Conservation (phyloP, 1,284 basidiomycete genomes). For the Sporisorium sorghi region DNA sequence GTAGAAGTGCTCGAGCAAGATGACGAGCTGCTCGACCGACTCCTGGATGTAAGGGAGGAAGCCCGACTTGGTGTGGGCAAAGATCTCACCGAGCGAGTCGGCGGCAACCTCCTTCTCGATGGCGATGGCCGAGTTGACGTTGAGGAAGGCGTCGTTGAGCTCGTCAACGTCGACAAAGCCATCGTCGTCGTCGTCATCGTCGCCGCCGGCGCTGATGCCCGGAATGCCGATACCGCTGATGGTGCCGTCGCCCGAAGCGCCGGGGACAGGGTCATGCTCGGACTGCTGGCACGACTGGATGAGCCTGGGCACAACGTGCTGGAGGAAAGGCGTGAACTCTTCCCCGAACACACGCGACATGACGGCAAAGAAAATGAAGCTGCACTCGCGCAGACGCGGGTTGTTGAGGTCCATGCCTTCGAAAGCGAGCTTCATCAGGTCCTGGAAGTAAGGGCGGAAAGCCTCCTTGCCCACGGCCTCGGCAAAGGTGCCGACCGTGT, state of each 20-base stretch:
- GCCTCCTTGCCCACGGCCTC: slow-evolving; percentile 94
- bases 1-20: slow-evolving; percentile 91
- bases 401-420: slow-evolving; percentile 85
- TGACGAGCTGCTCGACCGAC: slow-evolving; percentile 83
- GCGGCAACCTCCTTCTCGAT: slow-evolving; percentile 99
- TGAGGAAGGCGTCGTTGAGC: slow-evolving; percentile 74
- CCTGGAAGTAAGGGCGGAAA: slow-evolving; percentile 94
- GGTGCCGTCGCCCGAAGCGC: slow-evolving; percentile 65
- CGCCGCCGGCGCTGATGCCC: slow-evolving; percentile 77
- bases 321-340: slow-evolving; percentile 90
- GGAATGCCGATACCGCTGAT: slow-evolving; percentile 74
- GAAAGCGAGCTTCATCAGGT: slow-evolving; percentile 96
- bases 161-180: slow-evolving; percentile 78
- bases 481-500: slow-evolving; percentile 96
- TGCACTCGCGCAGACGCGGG: slow-evolving; percentile 91
- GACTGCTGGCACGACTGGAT: slow-evolving; percentile 84
- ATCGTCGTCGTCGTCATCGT: slow-evolving; percentile 74
- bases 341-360: slow-evolving; percentile 96
- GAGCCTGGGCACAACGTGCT: slow-evolving; percentile 86
- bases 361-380: slow-evolving; percentile 97
- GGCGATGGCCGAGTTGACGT: slow-evolving; percentile 92
- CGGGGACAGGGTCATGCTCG: slow-evolving; percentile 72
- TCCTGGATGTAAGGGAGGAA: slow-evolving; percentile 85
- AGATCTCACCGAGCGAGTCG: slow-evolving; percentile 93
- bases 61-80: slow-evolving; percentile 81